A percentile compares a stretch with the other conserved stretches of the same genome.
These are phyloP conservation scores for Sarocladium kiliense DNA, from an alignment of 2,329 filamentous ascomycete species.

Conservation along the genomic window DNA sequence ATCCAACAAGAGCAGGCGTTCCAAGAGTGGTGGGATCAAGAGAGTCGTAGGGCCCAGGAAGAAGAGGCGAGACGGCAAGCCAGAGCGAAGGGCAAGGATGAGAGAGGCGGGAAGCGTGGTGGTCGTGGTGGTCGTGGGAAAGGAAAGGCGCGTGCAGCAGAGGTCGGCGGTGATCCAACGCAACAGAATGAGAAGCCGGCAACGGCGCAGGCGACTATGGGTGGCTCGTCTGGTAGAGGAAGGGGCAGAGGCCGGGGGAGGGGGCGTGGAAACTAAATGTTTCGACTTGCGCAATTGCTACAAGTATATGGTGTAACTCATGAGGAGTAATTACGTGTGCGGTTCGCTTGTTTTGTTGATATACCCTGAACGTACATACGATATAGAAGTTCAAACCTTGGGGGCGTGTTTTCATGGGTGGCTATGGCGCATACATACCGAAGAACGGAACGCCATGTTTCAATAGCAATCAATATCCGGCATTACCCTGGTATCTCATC, in stretches of 20 bases:
- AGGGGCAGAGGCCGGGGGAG: neutral
- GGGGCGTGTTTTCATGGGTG: too few relatives aligned
- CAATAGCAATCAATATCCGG: neutral
- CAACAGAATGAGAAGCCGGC: neutral
- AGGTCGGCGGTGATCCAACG: neutral
- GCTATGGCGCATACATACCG: neutral
- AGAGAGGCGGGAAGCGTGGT: constrained; percentile 24
- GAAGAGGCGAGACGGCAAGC: constrained; percentile 45
- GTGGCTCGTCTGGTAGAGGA: neutral
- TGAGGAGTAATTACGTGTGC: too few relatives aligned
- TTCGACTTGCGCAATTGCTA: neutral
- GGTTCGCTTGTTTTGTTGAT: neutral
- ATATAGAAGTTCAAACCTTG: neutral
- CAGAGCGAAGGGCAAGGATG: constrained; percentile 40
- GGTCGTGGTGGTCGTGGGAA: constrained; percentile 19
- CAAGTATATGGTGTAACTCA: too few relatives aligned
- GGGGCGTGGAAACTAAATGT: neutral
- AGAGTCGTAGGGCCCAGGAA: constrained; percentile 66
- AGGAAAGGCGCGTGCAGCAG: neutral
- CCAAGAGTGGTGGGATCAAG: constrained; percentile 92
- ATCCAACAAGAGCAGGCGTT: constrained; percentile 98
- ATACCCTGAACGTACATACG: constrained; percentile 8
- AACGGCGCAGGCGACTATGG: neutral
- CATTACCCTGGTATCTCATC: neutral
- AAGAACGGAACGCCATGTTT: neutral